A percentile compares a stretch with the other conserved stretches of the same genome.
phyloP scores from a whole-genome alignment of 1,284 basidiomycete genomes.

The Marasmius tenuissimus region DNA sequence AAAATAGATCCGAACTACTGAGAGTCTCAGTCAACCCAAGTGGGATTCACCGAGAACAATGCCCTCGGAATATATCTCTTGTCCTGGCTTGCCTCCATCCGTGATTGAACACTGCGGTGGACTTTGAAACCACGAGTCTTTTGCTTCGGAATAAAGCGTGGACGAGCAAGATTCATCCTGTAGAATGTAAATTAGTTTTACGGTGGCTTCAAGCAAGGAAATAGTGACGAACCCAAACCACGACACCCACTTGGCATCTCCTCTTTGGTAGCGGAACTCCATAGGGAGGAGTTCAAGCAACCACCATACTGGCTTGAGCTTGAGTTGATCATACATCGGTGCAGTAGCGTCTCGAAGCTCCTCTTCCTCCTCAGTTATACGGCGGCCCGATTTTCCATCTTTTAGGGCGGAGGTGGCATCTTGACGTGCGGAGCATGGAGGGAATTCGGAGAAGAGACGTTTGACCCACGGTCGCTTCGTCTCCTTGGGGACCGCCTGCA shows the following conservation, averaged over 20 bases:
- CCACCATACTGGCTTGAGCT: slow-evolving; percentile 40
- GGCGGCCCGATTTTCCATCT: not conserved
- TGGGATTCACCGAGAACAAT: not conserved
- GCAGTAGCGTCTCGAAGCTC: slow-evolving; percentile 42
- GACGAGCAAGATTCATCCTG: slow-evolving; percentile 29
- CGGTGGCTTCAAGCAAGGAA: not conserved
- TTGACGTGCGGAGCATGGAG: not conserved
- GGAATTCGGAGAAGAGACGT: not conserved
- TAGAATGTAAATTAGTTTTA: not conserved
- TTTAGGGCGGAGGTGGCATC: not conserved
- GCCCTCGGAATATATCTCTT: not conserved
- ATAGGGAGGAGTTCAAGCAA: slow-evolving; percentile 40
- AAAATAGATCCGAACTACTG: not conserved
- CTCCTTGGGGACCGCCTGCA: slow-evolving; percentile 16
- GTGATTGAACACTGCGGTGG: slow-evolving; percentile 27
- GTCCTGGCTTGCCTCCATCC: slow-evolving; percentile 21
- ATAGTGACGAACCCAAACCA: slow-evolving; percentile 12
- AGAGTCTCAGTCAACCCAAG: not conserved
- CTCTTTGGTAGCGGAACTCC: slow-evolving; percentile 30
- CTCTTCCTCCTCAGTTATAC: slow-evolving; percentile 37
- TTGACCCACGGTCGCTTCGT: slow-evolving; percentile 1
- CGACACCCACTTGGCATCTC: slow-evolving; percentile 22
- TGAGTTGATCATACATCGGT: slow-evolving; percentile 46
- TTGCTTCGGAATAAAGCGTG: slow-evolving; percentile 24
- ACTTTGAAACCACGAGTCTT: slow-evolving; percentile 21